Conservation (phyloP, 805 yeast genomes). For the Hanseniaspora taiwanica region DNA sequence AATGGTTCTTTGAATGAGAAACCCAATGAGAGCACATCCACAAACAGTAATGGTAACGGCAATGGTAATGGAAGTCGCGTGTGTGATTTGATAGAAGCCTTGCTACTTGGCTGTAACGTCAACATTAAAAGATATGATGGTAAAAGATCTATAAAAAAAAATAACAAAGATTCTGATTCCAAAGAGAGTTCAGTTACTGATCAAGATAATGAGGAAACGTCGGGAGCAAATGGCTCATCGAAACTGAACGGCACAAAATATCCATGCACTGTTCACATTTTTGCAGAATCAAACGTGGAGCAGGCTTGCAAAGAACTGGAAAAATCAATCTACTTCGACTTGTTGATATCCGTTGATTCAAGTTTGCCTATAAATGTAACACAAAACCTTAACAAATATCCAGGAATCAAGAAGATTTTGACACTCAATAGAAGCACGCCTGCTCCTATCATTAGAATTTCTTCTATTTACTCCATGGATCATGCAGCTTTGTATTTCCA, state of each 20-base stretch:
- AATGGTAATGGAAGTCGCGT: no score
- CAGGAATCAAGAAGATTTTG: conserved; percentile 23
- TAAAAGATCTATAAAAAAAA: conserved; percentile 34
- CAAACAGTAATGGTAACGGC: conserved; percentile 22
- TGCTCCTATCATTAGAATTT: conserved; percentile 53
- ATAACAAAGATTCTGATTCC: conserved; percentile 14
- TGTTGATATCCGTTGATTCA: conserved; percentile 47
- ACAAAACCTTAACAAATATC: conserved; percentile 28
- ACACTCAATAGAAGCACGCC: conserved; percentile 11
- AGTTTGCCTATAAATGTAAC: conserved; percentile 22
- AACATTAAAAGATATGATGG: conserved; percentile 51
- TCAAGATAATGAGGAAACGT: background rate
- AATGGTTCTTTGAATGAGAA: background rate
- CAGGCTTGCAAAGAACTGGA: conserved; percentile 4
- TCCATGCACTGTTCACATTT: conserved; percentile 28
- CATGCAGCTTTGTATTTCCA: conserved; percentile 51
- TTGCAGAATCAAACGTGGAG: conserved; percentile 23
- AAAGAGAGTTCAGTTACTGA: background rate
- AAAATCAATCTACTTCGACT: conserved; percentile 32
- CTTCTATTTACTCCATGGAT: conserved; percentile 72
- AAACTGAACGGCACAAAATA: background rate
- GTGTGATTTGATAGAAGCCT: conserved; percentile 61
- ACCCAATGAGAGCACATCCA: background rate
- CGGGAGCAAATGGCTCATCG: background rate
- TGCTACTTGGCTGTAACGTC: conserved; percentile 44